These are phyloP conservation scores for Tetrapisispora taiwanensis DNA, from an alignment of 805 yeast genomes.

Conservation along the genomic window DNA sequence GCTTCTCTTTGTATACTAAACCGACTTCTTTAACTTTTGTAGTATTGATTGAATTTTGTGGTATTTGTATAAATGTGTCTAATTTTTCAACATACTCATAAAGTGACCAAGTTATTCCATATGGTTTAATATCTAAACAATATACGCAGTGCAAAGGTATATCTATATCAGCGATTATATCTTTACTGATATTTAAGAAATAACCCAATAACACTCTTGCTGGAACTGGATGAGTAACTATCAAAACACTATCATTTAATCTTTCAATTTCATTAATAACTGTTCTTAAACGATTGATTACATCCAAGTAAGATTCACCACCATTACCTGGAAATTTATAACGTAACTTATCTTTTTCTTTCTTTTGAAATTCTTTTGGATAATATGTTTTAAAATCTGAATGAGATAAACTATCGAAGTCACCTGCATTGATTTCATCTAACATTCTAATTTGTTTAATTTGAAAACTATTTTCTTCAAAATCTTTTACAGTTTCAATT, in stretches of 20 bases:
- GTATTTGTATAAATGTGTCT: slow-evolving; percentile 68
- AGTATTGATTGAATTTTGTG: slow-evolving; percentile 32
- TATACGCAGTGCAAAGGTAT: slow-evolving; percentile 89
- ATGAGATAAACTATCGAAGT: slow-evolving; percentile 86
- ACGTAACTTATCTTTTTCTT: slow-evolving; percentile 68
- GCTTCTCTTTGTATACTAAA: slow-evolving; percentile 54
- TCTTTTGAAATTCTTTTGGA: slow-evolving; percentile 70
- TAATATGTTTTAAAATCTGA: slow-evolving; percentile 61
- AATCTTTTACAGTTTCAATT: slow-evolving; percentile 64
- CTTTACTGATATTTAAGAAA: slow-evolving; percentile 71
- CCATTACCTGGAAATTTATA: slow-evolving; percentile 96
- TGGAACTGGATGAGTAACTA: slow-evolving; percentile 85
- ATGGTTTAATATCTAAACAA: slow-evolving; percentile 84
- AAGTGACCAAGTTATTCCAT: slow-evolving; percentile 87
- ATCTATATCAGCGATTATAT: slow-evolving; percentile 78
- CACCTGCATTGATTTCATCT: slow-evolving; percentile 89
- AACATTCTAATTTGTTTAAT: slow-evolving; percentile 86
- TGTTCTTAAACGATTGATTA: slow-evolving; percentile 79
- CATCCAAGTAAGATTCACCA: slow-evolving; percentile 92
- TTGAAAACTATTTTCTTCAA: slow-evolving; percentile 64
- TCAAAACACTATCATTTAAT: slow-evolving; percentile 72
- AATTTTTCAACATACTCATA: slow-evolving; percentile 73
- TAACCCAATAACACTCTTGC: slow-evolving; percentile 81
- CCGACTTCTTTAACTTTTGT: slow-evolving; percentile 59
- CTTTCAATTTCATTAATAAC: slow-evolving; percentile 88